A percentile compares a stretch with the other conserved stretches of the same genome.
Evolutionary conservation across 495 filamentous ascomycete genomes (phyloP).

Genomic region (Penicillium longicatenatum): DNA sequence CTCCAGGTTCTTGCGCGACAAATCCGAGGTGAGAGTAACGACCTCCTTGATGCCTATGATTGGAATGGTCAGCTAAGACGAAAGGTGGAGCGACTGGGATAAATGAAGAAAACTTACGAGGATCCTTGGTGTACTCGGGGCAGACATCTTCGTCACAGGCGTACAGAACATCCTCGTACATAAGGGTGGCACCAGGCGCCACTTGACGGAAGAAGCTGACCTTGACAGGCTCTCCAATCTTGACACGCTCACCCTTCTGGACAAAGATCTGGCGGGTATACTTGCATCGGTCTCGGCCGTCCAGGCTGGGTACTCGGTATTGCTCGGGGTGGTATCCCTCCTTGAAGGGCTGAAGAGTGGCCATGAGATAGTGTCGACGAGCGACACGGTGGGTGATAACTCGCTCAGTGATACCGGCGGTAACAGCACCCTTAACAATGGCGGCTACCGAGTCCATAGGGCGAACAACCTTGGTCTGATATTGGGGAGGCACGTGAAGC

Average conservation of each 20-base stretch:
- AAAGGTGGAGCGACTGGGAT: not conserved
- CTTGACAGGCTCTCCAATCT: slow-evolving; percentile 98
- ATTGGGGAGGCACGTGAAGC: slow-evolving; percentile 76
- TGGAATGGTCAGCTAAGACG: not conserved
- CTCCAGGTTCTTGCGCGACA: slow-evolving; percentile 96
- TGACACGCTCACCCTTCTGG: slow-evolving; percentile 97
- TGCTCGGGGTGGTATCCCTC: slow-evolving; percentile 98
- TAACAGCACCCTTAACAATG: slow-evolving; percentile 80
- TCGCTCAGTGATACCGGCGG: slow-evolving; percentile 92
- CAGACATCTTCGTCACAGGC: slow-evolving; percentile 98
- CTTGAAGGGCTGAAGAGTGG: slow-evolving; percentile 97
- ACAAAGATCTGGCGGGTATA: slow-evolving; percentile 99
- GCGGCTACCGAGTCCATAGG: slow-evolving; percentile 83
- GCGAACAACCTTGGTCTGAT: slow-evolving; percentile 77
- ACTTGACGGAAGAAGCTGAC: slow-evolving; percentile 99
- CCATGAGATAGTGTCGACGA: slow-evolving; percentile 99
- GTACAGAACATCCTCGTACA: slow-evolving; percentile 99
- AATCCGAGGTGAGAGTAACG: slow-evolving; percentile 93
- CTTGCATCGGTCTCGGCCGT: slow-evolving; percentile 98
- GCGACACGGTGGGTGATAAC: slow-evolving; percentile 96
- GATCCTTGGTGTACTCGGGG: slow-evolving; percentile 98
- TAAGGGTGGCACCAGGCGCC: slow-evolving; percentile 93
- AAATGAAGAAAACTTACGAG: slow-evolving; percentile 65
- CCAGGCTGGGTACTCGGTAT: slow-evolving; percentile 93
- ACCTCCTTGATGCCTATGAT: slow-evolving; percentile 94